Evolutionary conservation across 495 filamentous ascomycete species (phyloP), one percentile per base, ranked within the genome.

Genomic region (Podospora australis): DNA sequence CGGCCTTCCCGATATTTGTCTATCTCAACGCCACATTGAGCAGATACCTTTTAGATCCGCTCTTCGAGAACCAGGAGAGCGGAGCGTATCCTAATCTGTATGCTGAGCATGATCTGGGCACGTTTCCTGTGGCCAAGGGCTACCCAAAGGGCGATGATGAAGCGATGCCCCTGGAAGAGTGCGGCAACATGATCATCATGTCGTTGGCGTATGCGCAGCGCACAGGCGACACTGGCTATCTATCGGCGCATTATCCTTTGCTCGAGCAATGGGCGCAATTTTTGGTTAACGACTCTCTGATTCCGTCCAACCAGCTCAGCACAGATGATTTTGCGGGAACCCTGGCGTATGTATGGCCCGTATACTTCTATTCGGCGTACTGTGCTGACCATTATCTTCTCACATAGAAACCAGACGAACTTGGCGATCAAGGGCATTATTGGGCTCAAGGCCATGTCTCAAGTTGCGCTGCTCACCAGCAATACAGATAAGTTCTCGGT

Each of bases 121-220:
- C 87, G 50, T 97, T 92, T 69, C 91, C 91, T 2, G 87, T 92
- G 50, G 82, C 88, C n/a, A 90, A 84, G 11, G 91, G 91, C 2
- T 91, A 96, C 62, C 77, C 86, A 0, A 80, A 85, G 36, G 91
- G 90, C 16, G 70, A 78, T 4, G 88, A 95, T 53, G 90, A 97
- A 66, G 82, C 90, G 16, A 94, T 94, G 88, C 91, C 91, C 0
- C 79, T 97, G 19, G 91, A 97, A 59, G 91, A 96, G 62, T 96
- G 90, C 55, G 90, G 90, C 6, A 91, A 96, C 57, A 96, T 96
- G 73, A 72, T 96, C 39, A 92, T 95, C 64, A 91, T 95, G 87
- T 86, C 82, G 0, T 69, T 96, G 36, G 82, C 73, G 0, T 78
- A 78, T 46, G 70, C 65, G 1, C 71, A 78, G 57, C 63, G 62